Conservation (phyloP, 176 grass and related monocot genomes). For the Hordeum vulgare region MorexV3_pseudomolecules_assembly NC_058520.1:459667126-459667625, state of each 20-base stretch:
- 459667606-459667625: slow-evolving; percentile 4
- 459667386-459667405: neutral
- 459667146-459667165: neutral
- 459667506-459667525: slow-evolving; percentile 9
- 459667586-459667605: neutral
- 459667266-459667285: neutral
- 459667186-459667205: neutral
- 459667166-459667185: neutral
- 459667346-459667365: neutral
- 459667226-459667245: too few species aligned
- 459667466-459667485: neutral
- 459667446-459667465: neutral
- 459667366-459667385: neutral
- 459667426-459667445: neutral
- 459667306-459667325: neutral
- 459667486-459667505: neutral
- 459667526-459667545: slow-evolving; percentile 11
- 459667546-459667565: neutral
- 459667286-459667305: neutral
- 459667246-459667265: neutral
- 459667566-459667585: slow-evolving; percentile 4
- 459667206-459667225: too few species aligned
- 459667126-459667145: neutral
- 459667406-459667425: neutral
- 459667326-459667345: neutral